A percentile compares a stretch with the other conserved stretches of the same genome.
Evolutionary conservation across 129 eudicot genomes (phyloP).

Genomic region (Kitagawia praeruptora): DNA sequence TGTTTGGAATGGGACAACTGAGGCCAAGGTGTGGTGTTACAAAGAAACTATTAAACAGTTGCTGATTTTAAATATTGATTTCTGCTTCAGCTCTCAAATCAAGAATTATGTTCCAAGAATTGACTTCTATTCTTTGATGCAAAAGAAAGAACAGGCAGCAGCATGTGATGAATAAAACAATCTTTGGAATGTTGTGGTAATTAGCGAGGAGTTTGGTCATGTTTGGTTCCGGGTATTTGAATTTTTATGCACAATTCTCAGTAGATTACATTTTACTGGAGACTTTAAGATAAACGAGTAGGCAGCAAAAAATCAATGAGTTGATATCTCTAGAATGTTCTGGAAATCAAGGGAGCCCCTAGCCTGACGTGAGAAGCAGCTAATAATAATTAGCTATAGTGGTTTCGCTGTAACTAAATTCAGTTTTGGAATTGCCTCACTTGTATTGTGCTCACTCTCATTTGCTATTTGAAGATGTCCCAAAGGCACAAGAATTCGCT

Average conservation of each 20-base stretch:
- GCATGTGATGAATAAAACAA: no score
- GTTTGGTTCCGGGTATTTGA: no score
- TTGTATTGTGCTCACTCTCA: neutral
- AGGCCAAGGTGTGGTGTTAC: neutral
- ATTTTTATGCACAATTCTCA: neutral
- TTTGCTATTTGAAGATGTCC: neutral
- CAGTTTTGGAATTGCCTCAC: neutral
- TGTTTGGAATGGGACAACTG: neutral
- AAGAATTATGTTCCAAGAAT: no score
- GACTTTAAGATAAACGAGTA: no score
- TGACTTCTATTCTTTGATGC: no score
- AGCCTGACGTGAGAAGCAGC: neutral
- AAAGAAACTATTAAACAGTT: no score
- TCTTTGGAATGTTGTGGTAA: no score
- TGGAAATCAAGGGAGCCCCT: neutral
- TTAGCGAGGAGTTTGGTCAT: no score
- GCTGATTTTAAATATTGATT: neutral
- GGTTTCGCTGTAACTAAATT: neutral
- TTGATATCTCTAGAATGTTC: neutral
- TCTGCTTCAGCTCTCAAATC: neutral
- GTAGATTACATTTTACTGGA: no score
- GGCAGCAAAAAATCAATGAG: neutral
- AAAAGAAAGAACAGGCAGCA: no score
- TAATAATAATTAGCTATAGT: neutral
- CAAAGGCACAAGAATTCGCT: neutral